Percentiles rank a stretch among this genome's conserved stretches.
Evolutionary conservation across 1,284 basidiomycete species (phyloP).

Genomic region (Ganoderma leucocontextum): DNA sequence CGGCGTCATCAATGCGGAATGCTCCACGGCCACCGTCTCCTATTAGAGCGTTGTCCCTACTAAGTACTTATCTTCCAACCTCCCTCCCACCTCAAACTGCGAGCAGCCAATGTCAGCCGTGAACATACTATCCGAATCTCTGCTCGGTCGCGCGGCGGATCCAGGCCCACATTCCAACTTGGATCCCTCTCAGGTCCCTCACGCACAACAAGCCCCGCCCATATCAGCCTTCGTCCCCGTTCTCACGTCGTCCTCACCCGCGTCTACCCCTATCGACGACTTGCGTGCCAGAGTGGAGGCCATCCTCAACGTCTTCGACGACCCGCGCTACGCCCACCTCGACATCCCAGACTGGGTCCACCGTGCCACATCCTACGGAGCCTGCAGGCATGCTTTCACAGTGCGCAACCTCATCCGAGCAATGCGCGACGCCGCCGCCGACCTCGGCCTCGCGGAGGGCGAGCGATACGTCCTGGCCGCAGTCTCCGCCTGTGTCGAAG

Average conservation of each 20-base stretch:
- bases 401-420: background rate
- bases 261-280: background rate
- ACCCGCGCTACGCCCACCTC: background rate
- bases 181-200: too few species aligned
- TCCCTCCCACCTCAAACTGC: too few species aligned
- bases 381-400: background rate
- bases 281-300: background rate
- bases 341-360: background rate
- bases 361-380: background rate
- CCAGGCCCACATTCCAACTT: too few species aligned
- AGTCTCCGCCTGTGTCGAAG: background rate
- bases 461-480: background rate
- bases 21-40: too few species aligned
- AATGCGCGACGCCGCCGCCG: background rate
- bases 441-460: background rate
- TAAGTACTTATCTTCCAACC: too few species aligned
- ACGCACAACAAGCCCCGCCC: slow-evolving; percentile 16
- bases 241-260: background rate
- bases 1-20: too few species aligned
- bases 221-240: background rate
- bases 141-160: too few species aligned
- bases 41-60: too few species aligned
- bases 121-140: too few species aligned
- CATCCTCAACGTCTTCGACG: background rate
- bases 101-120: too few species aligned